Evolutionary conservation across 2,329 filamentous ascomycete genomes (phyloP).

Genomic region (Fusarium sp.): DNA sequence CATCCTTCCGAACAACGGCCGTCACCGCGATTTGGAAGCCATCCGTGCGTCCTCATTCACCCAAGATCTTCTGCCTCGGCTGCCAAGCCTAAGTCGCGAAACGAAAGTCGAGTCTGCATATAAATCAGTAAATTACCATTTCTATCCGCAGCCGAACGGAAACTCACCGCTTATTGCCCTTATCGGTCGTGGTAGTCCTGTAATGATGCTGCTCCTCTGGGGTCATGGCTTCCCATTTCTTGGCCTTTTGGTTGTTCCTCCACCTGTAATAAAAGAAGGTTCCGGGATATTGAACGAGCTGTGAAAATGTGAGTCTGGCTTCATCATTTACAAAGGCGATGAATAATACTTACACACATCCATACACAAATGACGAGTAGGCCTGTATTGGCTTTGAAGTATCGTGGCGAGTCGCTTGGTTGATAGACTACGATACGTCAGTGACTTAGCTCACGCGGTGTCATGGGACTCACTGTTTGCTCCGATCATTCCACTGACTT

Average conservation of each 20-base stretch:
- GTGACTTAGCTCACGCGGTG: fast-evolving
- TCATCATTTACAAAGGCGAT: fast-evolving
- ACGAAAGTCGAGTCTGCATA: slow-evolving; percentile 15
- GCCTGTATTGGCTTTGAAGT: slow-evolving; percentile 50
- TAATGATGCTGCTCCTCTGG: slow-evolving; percentile 55
- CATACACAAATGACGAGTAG: slow-evolving; percentile 5
- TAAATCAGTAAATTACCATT: neutral
- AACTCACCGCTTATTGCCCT: slow-evolving; percentile 19
- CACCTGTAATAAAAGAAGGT: slow-evolving; percentile 53
- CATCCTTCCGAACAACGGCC: no score
- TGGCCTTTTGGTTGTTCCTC: slow-evolving; percentile 51
- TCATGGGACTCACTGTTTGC: slow-evolving; percentile 41
- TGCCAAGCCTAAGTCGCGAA: slow-evolving; percentile 6
- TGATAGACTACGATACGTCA: slow-evolving; percentile 45
- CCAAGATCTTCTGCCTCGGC: neutral
- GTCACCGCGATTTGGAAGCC: no score
- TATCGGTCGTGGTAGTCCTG: slow-evolving; percentile 55
- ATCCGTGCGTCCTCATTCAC: neutral
- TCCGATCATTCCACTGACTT: slow-evolving; percentile 53
- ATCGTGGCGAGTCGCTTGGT: slow-evolving; percentile 48
- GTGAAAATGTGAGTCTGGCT: neutral
- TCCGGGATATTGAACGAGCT: slow-evolving; percentile 51
- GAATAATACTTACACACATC: neutral
- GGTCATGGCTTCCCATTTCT: slow-evolving; percentile 52
- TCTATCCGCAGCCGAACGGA: neutral